Base-by-base conservation (phyloP, 2,329 filamentous ascomycete species). In the Pseudogymnoascus pannorum region DNA sequence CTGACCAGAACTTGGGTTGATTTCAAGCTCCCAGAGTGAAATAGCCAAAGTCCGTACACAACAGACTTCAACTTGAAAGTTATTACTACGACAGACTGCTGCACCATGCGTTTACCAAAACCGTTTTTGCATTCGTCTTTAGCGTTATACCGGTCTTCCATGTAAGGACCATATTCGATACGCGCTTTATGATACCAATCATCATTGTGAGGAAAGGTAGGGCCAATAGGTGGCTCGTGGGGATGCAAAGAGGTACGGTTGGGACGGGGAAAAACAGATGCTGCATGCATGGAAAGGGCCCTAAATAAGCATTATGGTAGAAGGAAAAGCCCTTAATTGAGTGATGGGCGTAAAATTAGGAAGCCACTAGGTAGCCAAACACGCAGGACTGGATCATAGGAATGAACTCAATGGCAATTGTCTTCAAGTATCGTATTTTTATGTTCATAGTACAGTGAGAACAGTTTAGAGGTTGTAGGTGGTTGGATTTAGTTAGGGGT, bases 1-100 rank as follows among this genome's bases (percentile, higher is more conserved):
- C 63, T 72, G 44, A 65, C 59, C 18, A 61, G 67, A 42, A 66
- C 59, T 22, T 71, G 67, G 67, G 68, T 71, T 57, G 67, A 68
- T 42, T 69, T 67, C 59, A 62, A 61, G 35, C 62, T 64, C 58
- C 61, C 62, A 38, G 36, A 61, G 26, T 42, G 58, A 44, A 20
- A 59, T 48, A 31, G 9, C 14, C 4, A 59, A 8, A 18, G 9
- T n/a, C 48, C 26, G 31, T 31, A 12, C 48, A 54, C 26, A 54
- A 54, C 48, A 54, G 16, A 31, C 48, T 31, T 54, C 48, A 31
- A 31, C 26, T 54, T 54, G 48, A 54, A 54, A n/a, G 31, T 54
- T 31, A 54, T 31, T 31, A 54, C 48, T 54, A 54, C 26, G 44
- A 54, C 24, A 54, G 44, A 54, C 44, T 54, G 16, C 48, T 26